phyloP scores from a whole-genome alignment of 768 basidiomycete genomes.

The Auricularia auricula-judae region DNA sequence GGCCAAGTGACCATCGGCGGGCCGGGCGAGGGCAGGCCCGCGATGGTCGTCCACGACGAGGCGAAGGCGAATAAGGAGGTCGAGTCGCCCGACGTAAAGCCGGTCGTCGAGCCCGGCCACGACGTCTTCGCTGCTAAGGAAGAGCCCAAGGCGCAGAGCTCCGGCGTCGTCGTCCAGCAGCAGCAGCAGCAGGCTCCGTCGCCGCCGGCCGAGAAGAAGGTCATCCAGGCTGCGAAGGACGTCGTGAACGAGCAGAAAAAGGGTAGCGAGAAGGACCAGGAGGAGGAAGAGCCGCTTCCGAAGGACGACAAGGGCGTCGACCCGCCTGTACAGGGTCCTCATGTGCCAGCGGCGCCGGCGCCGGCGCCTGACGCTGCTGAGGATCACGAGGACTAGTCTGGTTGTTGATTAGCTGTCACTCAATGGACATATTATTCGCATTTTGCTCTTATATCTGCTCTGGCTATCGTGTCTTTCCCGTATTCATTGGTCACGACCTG shows the following conservation, averaged over 20 bases:
- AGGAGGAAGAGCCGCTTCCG: neutral
- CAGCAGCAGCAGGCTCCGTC: neutral
- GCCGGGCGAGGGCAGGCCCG: constrained; percentile 40
- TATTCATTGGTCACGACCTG: too few species aligned
- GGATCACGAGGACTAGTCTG: neutral
- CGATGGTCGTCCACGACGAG: constrained; percentile 40
- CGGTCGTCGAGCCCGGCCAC: constrained; percentile 58
- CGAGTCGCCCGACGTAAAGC: constrained; percentile 26
- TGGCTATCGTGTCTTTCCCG: too few species aligned
- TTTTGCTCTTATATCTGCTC: too few species aligned
- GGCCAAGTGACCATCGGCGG: constrained; percentile 38
- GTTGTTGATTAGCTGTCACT: neutral
- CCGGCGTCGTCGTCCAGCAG: constrained; percentile 5
- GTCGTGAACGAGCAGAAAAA: neutral
- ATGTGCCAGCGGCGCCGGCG: neutral
- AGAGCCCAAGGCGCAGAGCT: constrained; percentile 27
- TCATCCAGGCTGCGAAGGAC: constrained; percentile 9
- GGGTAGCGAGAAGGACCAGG: constrained; percentile 7
- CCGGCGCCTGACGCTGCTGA: neutral
- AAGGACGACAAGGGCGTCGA: neutral
- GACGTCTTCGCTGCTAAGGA: constrained; percentile 51
- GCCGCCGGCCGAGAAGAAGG: constrained; percentile 5
- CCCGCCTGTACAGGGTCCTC: neutral
- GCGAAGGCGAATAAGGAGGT: constrained; percentile 9
- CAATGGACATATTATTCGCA: too few species aligned